Conservation (phyloP, 306 rosid species). For the Medicago truncatula region DNA sequence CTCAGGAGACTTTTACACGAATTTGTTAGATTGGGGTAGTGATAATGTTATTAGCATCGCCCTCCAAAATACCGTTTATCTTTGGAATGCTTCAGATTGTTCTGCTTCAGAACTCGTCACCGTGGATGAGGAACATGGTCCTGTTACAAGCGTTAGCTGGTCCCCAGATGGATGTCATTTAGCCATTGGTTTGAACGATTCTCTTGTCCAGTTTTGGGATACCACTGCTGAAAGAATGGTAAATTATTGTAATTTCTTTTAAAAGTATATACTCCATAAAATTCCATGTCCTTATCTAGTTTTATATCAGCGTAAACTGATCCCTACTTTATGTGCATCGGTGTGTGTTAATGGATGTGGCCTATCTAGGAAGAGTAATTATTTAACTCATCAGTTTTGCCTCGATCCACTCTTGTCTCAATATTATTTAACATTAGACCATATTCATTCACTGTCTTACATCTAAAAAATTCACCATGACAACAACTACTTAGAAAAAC, state of each 20-base stretch:
- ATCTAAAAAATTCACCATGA: no score
- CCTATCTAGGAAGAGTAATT: no score
- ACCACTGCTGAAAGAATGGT: conserved; percentile 55
- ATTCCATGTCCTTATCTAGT: no score
- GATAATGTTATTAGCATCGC: conserved; percentile 66
- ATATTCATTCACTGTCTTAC: no score
- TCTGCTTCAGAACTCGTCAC: conserved; percentile 69
- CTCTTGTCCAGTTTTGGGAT: conserved; percentile 82
- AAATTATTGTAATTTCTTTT: background rate
- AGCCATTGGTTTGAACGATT: conserved; percentile 73
- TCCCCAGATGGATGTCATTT: conserved; percentile 76
- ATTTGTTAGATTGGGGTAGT: conserved; percentile 77
- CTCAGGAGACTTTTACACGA: conserved; percentile 67
- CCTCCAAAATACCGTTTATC: conserved; percentile 59
- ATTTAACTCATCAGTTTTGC: no score
- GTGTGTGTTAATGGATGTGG: no score
- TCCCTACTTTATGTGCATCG: no score
- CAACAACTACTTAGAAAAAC: no score
- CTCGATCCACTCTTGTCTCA: no score
- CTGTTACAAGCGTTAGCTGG: conserved; percentile 70
- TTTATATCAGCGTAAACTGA: no score
- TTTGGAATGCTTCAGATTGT: conserved; percentile 66
- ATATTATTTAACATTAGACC: no score
- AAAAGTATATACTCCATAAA: no score
- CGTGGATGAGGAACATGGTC: conserved; percentile 67